These are phyloP conservation scores for Globisporangium canariense DNA, from an alignment of 352 stramenopile genomes.

Conservation along the genomic window DNA sequence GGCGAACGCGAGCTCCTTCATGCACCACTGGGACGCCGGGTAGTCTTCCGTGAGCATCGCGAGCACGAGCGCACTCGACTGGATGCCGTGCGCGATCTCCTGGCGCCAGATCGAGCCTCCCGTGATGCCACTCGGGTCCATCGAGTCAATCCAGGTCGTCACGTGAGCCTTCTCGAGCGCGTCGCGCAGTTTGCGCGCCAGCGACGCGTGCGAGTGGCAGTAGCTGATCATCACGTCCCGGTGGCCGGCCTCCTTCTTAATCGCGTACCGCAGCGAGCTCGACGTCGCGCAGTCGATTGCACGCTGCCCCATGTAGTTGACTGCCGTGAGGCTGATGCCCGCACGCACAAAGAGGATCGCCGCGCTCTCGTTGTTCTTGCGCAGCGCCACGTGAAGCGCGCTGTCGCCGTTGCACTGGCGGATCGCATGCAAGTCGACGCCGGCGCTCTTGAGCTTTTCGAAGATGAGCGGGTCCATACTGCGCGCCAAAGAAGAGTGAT, in stretches of 20 bases:
- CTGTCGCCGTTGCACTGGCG: conserved; percentile 64
- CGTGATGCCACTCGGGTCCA: conserved; percentile 79
- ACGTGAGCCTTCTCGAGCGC: conserved; percentile 65
- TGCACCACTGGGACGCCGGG: conserved; percentile 75
- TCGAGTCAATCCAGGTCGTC: conserved; percentile 85
- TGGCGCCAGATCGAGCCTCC: conserved; percentile 77
- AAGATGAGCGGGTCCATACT: conserved; percentile 54
- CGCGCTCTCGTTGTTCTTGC: conserved; percentile 61
- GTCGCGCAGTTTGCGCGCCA: conserved; percentile 68
- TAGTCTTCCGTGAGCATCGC: conserved; percentile 78
- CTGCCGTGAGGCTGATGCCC: conserved; percentile 57
- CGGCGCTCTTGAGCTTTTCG: conserved; percentile 40
- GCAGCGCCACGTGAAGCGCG: conserved; percentile 71
- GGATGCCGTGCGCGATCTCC: conserved; percentile 77
- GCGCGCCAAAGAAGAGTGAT: conserved; percentile 25
- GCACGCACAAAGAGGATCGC: conserved; percentile 67
- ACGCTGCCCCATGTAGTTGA: conserved; percentile 61
- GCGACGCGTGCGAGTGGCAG: conserved; percentile 64
- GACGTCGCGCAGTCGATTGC: conserved; percentile 73
- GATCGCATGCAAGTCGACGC: conserved; percentile 53
- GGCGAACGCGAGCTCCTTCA: conserved; percentile 85
- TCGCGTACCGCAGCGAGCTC: conserved; percentile 66
- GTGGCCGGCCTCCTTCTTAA: conserved; percentile 82
- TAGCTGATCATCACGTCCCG: conserved; percentile 89
- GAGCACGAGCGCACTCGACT: conserved; percentile 68